Evolutionary conservation across 2,329 filamentous ascomycete species (phyloP), one percentile per base, ranked within the genome.

Genomic region (Alternaria longipes): DNA sequence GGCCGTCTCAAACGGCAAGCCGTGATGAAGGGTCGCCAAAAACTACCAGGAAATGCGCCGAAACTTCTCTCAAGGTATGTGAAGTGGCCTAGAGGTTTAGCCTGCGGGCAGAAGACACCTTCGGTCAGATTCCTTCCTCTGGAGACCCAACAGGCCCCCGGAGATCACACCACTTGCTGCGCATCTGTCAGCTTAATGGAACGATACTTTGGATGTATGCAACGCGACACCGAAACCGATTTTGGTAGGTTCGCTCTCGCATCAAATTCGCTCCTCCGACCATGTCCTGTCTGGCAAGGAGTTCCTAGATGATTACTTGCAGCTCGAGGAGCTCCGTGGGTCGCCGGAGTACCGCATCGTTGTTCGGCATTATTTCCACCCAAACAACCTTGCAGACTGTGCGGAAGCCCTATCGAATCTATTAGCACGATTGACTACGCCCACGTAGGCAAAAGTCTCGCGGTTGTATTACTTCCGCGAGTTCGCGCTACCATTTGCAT

Each of bases 291-390:
- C 42, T 54, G 30, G 55, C 51, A 60, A 54, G 49, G 50, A 44
- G 49, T 54, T 44, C 34, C 42, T 54, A 52, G 60, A 59, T 52
- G 57, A 65, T 62, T 56, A 65, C 62, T 38, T 66, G 67, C 63
- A 64, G 66, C 36, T 53, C 41, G 50, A 58, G 41, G 50, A 54
- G 45, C 54, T 57, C 50, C 51, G 50, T 54, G 34, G 41, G 53
- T 44, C 36, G 34, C 47, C 56, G 51, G 56, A 59, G 44, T 55
- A 42, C 36, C 34, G 52, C 56, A 30, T 32, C 51, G 32, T 49
- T 54, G 16, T n/a, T 46, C 52, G 54, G 45, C 62, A 57, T 42
- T 56, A 38, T 64, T 60, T 56, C 50, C 58, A 46, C 56, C 59
- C 28, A 46, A 52, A 36, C 30, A 36, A 59, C 49, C 28, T 38